Conservation (phyloP, 179 eudicot genomes). For the Carnegiea gigantea region DNA sequence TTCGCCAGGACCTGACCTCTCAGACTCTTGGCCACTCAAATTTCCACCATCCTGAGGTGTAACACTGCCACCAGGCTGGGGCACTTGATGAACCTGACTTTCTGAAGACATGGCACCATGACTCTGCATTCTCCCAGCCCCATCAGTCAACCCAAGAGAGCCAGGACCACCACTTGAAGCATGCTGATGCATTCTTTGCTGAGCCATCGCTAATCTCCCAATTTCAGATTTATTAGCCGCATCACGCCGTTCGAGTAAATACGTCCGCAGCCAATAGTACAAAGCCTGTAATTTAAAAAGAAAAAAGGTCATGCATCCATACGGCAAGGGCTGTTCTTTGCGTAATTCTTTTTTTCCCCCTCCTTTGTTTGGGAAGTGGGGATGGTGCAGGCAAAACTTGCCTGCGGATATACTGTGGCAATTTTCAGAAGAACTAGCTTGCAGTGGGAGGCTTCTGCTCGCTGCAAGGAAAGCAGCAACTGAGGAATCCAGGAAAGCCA, state of each 20-base stretch:
- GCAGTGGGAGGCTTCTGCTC: constrained; percentile 92
- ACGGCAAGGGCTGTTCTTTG: background rate
- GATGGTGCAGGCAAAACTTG: constrained; percentile 20
- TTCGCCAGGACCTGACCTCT: constrained; percentile 62
- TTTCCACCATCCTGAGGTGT: constrained; percentile 70
- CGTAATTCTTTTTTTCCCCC: background rate
- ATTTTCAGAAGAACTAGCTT: constrained; percentile 89
- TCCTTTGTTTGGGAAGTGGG: background rate
- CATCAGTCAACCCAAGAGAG: constrained; percentile 54
- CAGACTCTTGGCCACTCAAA: constrained; percentile 75
- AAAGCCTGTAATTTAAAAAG: constrained; percentile 57
- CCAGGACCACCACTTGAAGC: constrained; percentile 51
- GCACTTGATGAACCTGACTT: constrained; percentile 69
- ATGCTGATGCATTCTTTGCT: constrained; percentile 93
- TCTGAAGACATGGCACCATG: constrained; percentile 64
- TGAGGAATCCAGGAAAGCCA: constrained; percentile 99
- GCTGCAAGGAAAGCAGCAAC: constrained; percentile 87
- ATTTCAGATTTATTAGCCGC: constrained; percentile 94
- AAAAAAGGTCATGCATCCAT: constrained; percentile 5
- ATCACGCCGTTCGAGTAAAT: constrained; percentile 96
- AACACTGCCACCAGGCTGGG: constrained; percentile 51
- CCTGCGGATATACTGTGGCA: constrained; percentile 97
- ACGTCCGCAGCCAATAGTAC: constrained; percentile 98
- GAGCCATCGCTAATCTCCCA: constrained; percentile 90
- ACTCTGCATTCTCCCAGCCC: constrained; percentile 51